These are phyloP conservation scores for Magnaporthales sp. DNA, from an alignment of 2,329 filamentous ascomycete species.

Conservation along the genomic window DNA sequence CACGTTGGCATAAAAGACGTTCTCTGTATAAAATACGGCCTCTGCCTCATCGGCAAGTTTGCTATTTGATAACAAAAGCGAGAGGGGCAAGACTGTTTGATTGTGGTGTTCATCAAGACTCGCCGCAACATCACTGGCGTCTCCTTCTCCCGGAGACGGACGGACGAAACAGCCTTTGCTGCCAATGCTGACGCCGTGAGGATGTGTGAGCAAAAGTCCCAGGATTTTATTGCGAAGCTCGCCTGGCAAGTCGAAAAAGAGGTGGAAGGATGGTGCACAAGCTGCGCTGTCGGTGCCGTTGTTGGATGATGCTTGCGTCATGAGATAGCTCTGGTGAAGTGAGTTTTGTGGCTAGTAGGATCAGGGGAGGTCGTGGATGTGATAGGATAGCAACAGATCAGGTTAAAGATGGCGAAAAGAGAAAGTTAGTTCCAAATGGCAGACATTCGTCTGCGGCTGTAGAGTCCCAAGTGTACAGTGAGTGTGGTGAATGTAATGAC, in stretches of 20 bases:
- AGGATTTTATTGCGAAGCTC: conserved; percentile 20
- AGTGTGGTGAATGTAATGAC: background rate
- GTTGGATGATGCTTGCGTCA: background rate
- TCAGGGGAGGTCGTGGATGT: background rate
- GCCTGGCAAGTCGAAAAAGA: conserved; percentile 19
- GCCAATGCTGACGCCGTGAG: conserved; percentile 13
- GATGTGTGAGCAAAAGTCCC: conserved; percentile 14
- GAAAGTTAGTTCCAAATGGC: too few species aligned
- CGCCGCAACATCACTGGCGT: background rate
- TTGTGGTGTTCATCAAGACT: background rate
- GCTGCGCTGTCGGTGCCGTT: background rate
- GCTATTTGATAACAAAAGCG: conserved; percentile 15
- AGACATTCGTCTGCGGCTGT: too few species aligned
- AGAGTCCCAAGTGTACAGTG: too few species aligned
- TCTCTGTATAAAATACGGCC: conserved; percentile 18
- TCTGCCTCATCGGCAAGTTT: conserved; percentile 15
- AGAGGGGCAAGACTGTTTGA: background rate
- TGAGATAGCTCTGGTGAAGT: background rate
- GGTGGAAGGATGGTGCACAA: conserved; percentile 10
- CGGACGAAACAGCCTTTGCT: background rate
- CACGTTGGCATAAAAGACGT: conserved; percentile 17
- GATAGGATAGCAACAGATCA: too few species aligned
- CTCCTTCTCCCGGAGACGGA: background rate
- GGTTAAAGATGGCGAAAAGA: background rate
- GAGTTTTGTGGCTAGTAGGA: background rate